A percentile compares a stretch with the other conserved stretches of the same genome.
These are phyloP conservation scores for Letharia lupina DNA, from an alignment of 495 filamentous ascomycete species.

Conservation along the genomic window DNA sequence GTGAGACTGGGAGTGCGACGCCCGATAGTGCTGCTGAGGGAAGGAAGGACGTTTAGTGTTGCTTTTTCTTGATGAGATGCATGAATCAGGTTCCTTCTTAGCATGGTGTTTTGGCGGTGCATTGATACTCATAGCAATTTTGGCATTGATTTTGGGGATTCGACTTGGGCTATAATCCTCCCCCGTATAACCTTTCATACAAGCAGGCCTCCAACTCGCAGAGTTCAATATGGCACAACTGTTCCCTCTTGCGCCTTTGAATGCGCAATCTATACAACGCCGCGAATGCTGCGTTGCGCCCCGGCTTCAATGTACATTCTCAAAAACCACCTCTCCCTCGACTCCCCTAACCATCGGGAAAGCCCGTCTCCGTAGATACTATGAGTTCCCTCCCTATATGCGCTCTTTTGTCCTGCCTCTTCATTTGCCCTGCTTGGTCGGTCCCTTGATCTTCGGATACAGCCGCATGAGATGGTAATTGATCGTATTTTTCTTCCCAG, in stretches of 20 bases:
- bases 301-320: background rate
- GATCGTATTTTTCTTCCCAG: constrained; percentile 72
- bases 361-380: background rate
- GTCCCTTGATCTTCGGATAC: constrained; percentile 67
- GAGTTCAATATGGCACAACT: background rate
- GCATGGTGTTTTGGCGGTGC: constrained; percentile 3
- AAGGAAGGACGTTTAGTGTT: constrained; percentile 34
- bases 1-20: constrained; percentile 33
- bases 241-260: background rate
- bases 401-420: background rate
- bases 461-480: constrained; percentile 90
- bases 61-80: background rate
- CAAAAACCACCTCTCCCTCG: background rate
- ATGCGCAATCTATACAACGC: background rate
- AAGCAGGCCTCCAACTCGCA: background rate
- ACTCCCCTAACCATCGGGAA: background rate
- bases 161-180: background rate
- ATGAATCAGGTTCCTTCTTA: background rate
- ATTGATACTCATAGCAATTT: background rate
- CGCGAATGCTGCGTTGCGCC: background rate
- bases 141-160: background rate
- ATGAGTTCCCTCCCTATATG: background rate
- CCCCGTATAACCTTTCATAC: background rate
- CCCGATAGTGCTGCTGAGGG: constrained; percentile 38
- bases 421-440: constrained; percentile 56